Conservation (phyloP, 208 protist genomes). For the Naegleria lovaniensis region DNA sequence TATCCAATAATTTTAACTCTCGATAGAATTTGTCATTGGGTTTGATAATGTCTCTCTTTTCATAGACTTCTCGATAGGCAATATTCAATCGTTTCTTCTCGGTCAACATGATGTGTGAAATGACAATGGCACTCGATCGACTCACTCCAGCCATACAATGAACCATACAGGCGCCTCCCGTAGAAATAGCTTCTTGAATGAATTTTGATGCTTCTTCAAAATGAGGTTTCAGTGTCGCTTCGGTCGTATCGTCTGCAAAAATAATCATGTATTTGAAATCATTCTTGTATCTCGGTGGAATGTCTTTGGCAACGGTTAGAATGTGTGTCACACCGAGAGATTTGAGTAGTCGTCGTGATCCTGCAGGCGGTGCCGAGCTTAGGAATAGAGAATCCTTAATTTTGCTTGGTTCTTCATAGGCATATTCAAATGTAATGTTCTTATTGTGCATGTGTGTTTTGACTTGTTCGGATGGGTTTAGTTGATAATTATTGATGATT, state of each 20-base stretch:
- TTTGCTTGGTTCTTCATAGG: background rate
- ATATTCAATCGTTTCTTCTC: conserved; percentile 19
- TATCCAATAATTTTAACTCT: background rate
- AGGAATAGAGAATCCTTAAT: background rate
- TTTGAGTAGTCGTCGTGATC: background rate
- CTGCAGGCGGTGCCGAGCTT: background rate
- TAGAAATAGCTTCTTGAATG: conserved; percentile 35
- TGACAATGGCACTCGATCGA: conserved; percentile 44
- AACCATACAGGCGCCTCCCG: conserved; percentile 41
- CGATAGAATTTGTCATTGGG: conserved; percentile 34
- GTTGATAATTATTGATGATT: background rate
- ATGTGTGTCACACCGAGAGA: background rate
- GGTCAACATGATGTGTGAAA: conserved; percentile 55
- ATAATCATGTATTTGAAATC: conserved; percentile 29
- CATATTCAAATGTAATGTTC: background rate
- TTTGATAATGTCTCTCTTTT: conserved; percentile 39
- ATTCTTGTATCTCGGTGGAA: background rate
- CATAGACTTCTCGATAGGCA: conserved; percentile 43
- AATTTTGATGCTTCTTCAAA: conserved; percentile 22
- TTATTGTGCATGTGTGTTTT: background rate
- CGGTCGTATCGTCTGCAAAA: background rate
- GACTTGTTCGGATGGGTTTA: background rate
- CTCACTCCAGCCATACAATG: conserved; percentile 56
- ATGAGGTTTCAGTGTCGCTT: background rate
- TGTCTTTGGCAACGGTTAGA: background rate